Percentiles rank a stretch among this genome's conserved stretches.
Conservation (phyloP, 2,329 filamentous ascomycete genomes). For the Scortechinia acanthostroma region DNA sequence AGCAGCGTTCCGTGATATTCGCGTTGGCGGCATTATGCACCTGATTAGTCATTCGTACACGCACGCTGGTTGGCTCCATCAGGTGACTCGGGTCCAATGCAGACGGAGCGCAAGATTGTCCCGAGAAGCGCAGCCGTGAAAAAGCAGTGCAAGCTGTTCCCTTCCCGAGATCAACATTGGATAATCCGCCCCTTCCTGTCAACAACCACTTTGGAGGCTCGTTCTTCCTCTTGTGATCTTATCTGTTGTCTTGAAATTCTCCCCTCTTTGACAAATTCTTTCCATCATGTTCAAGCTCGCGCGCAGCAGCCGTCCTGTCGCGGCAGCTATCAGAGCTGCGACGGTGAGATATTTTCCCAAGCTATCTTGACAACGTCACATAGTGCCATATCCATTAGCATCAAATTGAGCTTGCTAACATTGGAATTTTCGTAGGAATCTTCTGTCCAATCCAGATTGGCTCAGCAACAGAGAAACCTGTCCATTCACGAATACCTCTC, state of each 20-base stretch:
- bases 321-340: conserved; percentile 71
- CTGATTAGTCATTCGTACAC: conserved; percentile 6
- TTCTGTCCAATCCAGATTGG: conserved; percentile 27
- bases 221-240: neutral
- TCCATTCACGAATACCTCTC: conserved; percentile 98
- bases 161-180: no score
- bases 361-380: conserved; percentile 7
- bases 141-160: conserved; percentile 26
- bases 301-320: conserved; percentile 74
- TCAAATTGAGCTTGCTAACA: conserved; percentile 2
- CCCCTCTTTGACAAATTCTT: conserved; percentile 6
- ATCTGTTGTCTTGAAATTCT: conserved; percentile 8
- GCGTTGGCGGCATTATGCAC: conserved; percentile 13
- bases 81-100: conserved; percentile 10
- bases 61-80: conserved; percentile 1
- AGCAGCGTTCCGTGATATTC: conserved; percentile 6
- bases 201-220: conserved; percentile 3
- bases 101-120: conserved; percentile 13
- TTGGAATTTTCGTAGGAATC: conserved; percentile 8
- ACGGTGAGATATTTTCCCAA: conserved; percentile 41
- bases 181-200: conserved; percentile 5
- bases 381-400: no score
- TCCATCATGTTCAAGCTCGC: conserved; percentile 79
- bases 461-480: conserved; percentile 74
- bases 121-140: conserved; percentile 17